A percentile compares a stretch with the other conserved stretches of the same genome.
Evolutionary conservation across 495 filamentous ascomycete genomes (phyloP).

Genomic region (Trichocladium uniseriatum): DNA sequence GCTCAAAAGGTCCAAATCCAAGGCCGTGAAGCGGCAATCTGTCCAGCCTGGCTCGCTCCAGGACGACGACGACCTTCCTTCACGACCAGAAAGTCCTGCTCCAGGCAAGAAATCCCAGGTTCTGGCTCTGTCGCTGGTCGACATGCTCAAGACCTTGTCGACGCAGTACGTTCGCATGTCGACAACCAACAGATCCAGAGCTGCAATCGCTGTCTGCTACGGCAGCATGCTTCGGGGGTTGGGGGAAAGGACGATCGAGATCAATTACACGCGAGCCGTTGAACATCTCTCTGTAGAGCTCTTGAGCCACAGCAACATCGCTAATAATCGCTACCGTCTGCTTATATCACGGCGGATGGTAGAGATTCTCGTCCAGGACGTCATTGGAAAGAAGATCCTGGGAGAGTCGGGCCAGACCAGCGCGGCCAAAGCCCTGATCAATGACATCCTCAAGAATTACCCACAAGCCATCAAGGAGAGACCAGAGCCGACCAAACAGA

Average conservation of each 20-base stretch:
- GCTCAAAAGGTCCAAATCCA: conserved; percentile 64
- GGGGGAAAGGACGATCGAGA: conserved; percentile 66
- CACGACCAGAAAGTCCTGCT: conserved; percentile 64
- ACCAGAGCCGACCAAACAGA: conserved; percentile 82
- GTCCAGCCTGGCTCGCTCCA: conserved; percentile 39
- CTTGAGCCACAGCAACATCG: conserved; percentile 64
- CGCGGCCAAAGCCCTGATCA: conserved; percentile 73
- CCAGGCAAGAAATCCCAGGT: conserved; percentile 57
- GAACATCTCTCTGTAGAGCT: conserved; percentile 74
- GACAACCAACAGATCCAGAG: conserved; percentile 69
- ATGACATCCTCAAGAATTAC: conserved; percentile 86
- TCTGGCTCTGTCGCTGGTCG: conserved; percentile 63
- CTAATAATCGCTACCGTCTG: conserved; percentile 78
- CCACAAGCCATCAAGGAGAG: conserved; percentile 88
- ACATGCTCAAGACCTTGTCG: conserved; percentile 74
- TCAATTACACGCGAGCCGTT: conserved; percentile 68
- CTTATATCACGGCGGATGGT: conserved; percentile 79
- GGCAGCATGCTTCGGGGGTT: conserved; percentile 65
- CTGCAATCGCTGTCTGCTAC: conserved; percentile 82
- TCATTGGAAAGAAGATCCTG: conserved; percentile 71
- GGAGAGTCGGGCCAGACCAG: conserved; percentile 79
- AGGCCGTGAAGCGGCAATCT: conserved; percentile 58
- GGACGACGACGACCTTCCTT: conserved; percentile 66
- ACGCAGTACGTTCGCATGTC: conserved; percentile 70
- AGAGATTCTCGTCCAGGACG: conserved; percentile 71